Evolutionary conservation across 306 rosid species (phyloP).

Genomic region (Cercis canadensis): DNA sequence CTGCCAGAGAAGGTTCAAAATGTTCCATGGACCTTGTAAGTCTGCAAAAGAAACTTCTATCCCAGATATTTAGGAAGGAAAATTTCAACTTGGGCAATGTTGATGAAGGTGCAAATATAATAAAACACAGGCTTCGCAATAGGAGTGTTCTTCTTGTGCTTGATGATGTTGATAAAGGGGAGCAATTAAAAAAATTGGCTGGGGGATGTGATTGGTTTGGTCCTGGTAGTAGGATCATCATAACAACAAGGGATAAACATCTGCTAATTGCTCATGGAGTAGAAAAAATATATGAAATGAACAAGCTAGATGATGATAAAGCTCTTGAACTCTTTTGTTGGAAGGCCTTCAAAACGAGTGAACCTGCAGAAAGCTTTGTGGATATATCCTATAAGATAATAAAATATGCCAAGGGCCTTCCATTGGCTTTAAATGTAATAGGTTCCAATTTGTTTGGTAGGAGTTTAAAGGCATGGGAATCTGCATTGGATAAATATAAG

Average conservation of each 20-base stretch:
- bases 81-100: too few species aligned
- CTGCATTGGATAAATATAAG: background rate
- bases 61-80: too few species aligned
- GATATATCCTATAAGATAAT: background rate
- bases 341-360: background rate
- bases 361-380: background rate
- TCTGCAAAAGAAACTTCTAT: too few species aligned
- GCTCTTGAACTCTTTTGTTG: conserved; percentile 11
- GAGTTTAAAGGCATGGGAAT: background rate
- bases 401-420: conserved; percentile 19
- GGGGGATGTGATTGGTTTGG: conserved; percentile 16
- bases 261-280: background rate
- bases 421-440: conserved; percentile 20
- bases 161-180: too few species aligned
- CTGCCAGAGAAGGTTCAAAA: too few species aligned
- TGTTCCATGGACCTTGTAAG: too few species aligned
- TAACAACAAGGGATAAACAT: conserved; percentile 12
- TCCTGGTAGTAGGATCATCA: conserved; percentile 5
- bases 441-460: background rate
- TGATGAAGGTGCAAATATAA: too few species aligned
- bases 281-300: background rate
- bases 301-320: background rate
- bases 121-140: too few species aligned
- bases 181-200: background rate
- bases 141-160: too few species aligned